A percentile compares a stretch with the other conserved stretches of the same genome.
phyloP scores from a whole-genome alignment of 2,329 filamentous ascomycete genomes.

The Neophaeococcomyces mojaviensis region DNA sequence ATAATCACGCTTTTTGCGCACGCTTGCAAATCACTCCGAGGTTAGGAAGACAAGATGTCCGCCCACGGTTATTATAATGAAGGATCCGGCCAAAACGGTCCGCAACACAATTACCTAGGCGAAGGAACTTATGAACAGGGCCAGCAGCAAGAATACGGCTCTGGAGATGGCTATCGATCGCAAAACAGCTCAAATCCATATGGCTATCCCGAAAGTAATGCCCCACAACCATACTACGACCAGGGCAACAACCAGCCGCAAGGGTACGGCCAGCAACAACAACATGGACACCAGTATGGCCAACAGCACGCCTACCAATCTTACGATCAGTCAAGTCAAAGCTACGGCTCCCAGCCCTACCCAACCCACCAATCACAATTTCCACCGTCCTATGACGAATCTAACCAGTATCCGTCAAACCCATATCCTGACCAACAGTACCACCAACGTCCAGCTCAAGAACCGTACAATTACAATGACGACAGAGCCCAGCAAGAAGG shows the following conservation, averaged over 20 bases:
- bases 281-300: constrained; percentile 1
- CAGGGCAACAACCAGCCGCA: constrained; percentile 5
- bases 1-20: too few species aligned
- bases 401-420: background rate
- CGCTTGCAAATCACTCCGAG: too few species aligned
- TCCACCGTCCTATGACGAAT: constrained; percentile 6
- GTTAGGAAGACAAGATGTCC: background rate
- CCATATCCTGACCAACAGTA: constrained; percentile 6
- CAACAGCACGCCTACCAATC: constrained; percentile 16
- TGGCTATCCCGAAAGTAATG: constrained; percentile 11
- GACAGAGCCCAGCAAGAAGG: constrained; percentile 9
- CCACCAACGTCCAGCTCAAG: constrained; percentile 3
- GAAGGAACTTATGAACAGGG: constrained; percentile 4
- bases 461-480: constrained; percentile 10
- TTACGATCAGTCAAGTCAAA: constrained; percentile 3
- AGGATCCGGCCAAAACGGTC: background rate
- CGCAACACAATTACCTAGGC: background rate
- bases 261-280: constrained; percentile 1
- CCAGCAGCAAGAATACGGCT: constrained; percentile 13
- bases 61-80: constrained; percentile 5
- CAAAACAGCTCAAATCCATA: constrained; percentile 8
- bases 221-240: constrained; percentile 9
- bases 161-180: constrained; percentile 7
- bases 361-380: constrained; percentile 14
- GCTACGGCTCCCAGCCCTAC: constrained; percentile 11